Base-by-base conservation (phyloP, 768 basidiomycete species). In the Rhodocollybia butyracea region DNA sequence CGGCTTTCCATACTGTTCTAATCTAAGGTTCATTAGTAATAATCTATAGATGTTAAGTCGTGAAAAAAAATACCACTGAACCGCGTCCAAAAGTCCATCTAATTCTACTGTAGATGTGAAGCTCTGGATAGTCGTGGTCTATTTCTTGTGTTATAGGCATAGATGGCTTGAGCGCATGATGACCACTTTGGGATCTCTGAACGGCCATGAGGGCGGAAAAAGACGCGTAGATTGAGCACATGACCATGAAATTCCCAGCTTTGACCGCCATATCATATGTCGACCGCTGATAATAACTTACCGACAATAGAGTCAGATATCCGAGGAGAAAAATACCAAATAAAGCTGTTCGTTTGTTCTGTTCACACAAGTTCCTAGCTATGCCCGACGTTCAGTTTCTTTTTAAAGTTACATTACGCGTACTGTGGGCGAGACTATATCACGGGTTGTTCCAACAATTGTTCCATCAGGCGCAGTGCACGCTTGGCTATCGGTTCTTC, bases 1-100 rank as follows among this genome's bases (percentile, higher is more conserved):
- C 83, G 0, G 84, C 83, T 1, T 84, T 84, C 84, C 84, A 87
- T 60, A 85, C 84, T 51, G 78, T 75, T 79, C 81, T 85, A 12
- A 85, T 74, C 76, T 78, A 24, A 54, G 1, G 34, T 17, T 8
- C 15, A 5, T 10, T 15, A 5, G 15, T 8, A 43, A 43, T 12
- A 19, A n/a, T n/a, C n/a, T n/a, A 55, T 53, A n/a, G 22, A 11
- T 32, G 21, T 31, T 21, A 13, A 24, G 2, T 64, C 70, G 24
- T 36, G 34, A 17, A 36, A 36, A 36, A 17, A 36, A 7, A 8
- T 57, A 76, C 76, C 58, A 78, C 77, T 7, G 75, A 73, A 26
- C 72, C 76, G 15, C 75, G 68, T 4, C 76, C 74, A 56, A 78
- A 72, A 0, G 75, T 76, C 73, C 76, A 76, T 22, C 52, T 43